Evolutionary conservation across 257 asterid genomes (phyloP), one percentile per base, ranked within the genome.

Genomic region (Plantago major): DNA sequence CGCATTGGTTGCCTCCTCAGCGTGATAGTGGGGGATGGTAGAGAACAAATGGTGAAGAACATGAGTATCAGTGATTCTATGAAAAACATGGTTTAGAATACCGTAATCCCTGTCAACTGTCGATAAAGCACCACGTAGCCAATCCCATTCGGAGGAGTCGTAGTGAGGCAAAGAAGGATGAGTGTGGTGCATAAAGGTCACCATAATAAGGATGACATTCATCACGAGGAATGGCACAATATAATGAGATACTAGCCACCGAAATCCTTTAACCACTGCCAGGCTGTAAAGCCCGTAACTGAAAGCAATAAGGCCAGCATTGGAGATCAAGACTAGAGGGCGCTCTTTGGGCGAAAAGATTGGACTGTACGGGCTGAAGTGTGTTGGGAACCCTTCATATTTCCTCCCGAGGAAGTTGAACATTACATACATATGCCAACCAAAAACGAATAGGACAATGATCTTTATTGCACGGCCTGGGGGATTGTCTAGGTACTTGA

Each of bases 101-200:
- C 93, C 85, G 13, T 79, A 84, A 58, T 84, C 89, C 62, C 93
- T 58, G 33, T 84, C 93, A 5, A 76, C 74, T 1, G 89, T 82
- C 6, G 89, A 82, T 71, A 84, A 66, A 10, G 93, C 87, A 22
- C 91, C 87, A 62, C 85, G 69, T 19, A 84, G 81, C 93, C 93
- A 84, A 46, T 82, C 89, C 89, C 93, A 82, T 47, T 82, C 88
- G 2, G 82, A 51, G 0, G 89, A 73, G 42, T 84, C 83, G 12
- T 82, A 84, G 58, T 79, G 89, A 9, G 93, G 89, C 73, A 84
- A 50, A 9, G 89, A 55, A 1, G 89, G 84, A 55, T 84, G 89
- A 5, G 89, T 81, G 76, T 84, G 93, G 73, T 84, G 86, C 71
- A 84, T 44, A 11, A 43, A 84, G 0, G 93, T 84, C 67, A 84